These are phyloP conservation scores for Thalassia testudinum DNA, from an alignment of 116 monocot species.

Conservation along the genomic window DNA sequence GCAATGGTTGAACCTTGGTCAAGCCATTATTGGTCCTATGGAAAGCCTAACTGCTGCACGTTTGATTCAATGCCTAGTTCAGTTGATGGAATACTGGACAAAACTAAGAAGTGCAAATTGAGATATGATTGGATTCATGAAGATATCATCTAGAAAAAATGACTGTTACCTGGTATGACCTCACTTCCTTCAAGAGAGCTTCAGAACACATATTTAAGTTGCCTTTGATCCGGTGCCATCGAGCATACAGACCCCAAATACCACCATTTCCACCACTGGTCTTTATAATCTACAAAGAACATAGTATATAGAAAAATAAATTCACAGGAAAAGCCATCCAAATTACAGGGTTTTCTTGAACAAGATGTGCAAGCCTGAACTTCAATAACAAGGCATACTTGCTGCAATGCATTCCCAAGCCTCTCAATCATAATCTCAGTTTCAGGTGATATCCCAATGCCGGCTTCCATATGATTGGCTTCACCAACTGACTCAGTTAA, in stretches of 20 bases:
- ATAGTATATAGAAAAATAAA: too few species aligned
- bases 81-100: too few species aligned
- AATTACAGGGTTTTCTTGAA: neutral
- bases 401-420: constrained; percentile 67
- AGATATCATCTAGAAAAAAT: neutral
- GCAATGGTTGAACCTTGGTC: too few species aligned
- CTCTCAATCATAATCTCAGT: constrained; percentile 37
- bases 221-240: constrained; percentile 86
- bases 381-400: too few species aligned
- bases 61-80: too few species aligned
- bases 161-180: constrained; percentile 71
- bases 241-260: constrained; percentile 89
- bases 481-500: too few species aligned
- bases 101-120: too few species aligned
- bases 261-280: constrained; percentile 40
- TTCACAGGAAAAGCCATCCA: neutral
- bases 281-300: constrained; percentile 45
- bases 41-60: too few species aligned
- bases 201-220: constrained; percentile 74
- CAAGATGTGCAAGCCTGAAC: too few species aligned
- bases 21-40: too few species aligned
- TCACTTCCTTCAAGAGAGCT: constrained; percentile 90
- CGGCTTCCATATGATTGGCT: neutral
- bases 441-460: constrained; percentile 24
- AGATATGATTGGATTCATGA: too few species aligned